Conservation (phyloP, 208 protist species). For the Wallacemonas rigidus region DNA sequence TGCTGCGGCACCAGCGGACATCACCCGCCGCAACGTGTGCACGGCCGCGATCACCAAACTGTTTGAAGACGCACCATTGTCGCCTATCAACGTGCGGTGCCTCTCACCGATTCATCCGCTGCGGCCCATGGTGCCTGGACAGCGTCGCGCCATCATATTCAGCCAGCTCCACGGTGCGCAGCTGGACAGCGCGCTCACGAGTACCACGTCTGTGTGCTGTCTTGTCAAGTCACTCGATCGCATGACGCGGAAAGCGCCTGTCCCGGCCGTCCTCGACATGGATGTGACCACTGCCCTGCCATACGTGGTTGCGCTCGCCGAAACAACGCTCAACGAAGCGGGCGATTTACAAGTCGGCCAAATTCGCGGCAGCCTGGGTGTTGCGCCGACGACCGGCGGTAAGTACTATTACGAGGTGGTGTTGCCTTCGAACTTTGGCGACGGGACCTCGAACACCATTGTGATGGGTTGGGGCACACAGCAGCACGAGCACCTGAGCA, state of each 20-base stretch:
- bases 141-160: conserved; percentile 66
- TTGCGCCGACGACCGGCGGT: conserved; percentile 55
- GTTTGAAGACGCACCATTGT: conserved; percentile 50
- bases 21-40: conserved; percentile 55
- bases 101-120: conserved; percentile 42
- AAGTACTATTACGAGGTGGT: conserved; percentile 87
- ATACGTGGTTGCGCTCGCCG: conserved; percentile 68
- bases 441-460: conserved; percentile 40
- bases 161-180: conserved; percentile 59
- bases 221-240: conserved; percentile 51
- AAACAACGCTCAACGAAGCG: conserved; percentile 70
- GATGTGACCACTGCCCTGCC: conserved; percentile 49
- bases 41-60: conserved; percentile 55
- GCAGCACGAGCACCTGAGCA: conserved; percentile 80
- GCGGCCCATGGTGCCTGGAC: conserved; percentile 58
- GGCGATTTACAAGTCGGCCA: conserved; percentile 82
- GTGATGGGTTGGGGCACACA: conserved; percentile 91
- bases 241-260: conserved; percentile 53
- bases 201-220: conserved; percentile 57
- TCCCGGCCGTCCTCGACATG: conserved; percentile 57
- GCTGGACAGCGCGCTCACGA: conserved; percentile 35
- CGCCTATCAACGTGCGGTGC: conserved; percentile 46
- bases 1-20: conserved; percentile 29
- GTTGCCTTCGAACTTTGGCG: conserved; percentile 54
- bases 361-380: conserved; percentile 80